Percentiles rank a stretch among this genome's conserved stretches.
Conservation (phyloP, 106 monocot species). For the Xerophyta viscosa region DNA sequence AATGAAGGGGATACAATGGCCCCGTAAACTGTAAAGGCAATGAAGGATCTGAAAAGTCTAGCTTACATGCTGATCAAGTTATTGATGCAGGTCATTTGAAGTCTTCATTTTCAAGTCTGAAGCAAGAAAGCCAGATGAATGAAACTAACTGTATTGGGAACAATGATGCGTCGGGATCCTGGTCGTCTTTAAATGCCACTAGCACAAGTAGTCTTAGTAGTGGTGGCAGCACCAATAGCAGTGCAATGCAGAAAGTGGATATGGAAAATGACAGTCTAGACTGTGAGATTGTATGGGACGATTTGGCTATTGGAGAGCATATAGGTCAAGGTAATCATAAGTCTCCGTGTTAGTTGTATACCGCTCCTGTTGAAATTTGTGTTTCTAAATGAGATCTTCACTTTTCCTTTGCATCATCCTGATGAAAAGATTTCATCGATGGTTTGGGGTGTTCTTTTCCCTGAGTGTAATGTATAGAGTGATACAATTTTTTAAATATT, state of each 20-base stretch:
- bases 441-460: no score
- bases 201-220: slow-evolving; percentile 83
- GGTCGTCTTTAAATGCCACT: slow-evolving; percentile 69
- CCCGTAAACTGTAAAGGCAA: slow-evolving; percentile 66
- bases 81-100: slow-evolving; percentile 29
- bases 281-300: slow-evolving; percentile 95
- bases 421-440: no score
- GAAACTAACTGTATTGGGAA: slow-evolving; percentile 39
- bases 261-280: slow-evolving; percentile 76
- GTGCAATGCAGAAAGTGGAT: slow-evolving; percentile 80
- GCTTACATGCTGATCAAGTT: slow-evolving; percentile 62
- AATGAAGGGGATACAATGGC: slow-evolving; percentile 70
- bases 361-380: background rate
- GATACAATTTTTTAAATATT: no score
- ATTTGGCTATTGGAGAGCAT: slow-evolving; percentile 85
- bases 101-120: slow-evolving; percentile 23
- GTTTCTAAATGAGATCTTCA: background rate
- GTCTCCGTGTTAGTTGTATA: background rate
- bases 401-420: background rate
- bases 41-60: slow-evolving; percentile 60
- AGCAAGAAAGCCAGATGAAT: slow-evolving; percentile 25
- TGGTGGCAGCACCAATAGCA: slow-evolving; percentile 78
- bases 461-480: no score
- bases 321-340: slow-evolving; percentile 91
- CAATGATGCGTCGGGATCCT: slow-evolving; percentile 65